Evolutionary conservation across 129 eudicot species (phyloP).

Genomic region (Logfia minima): DNA sequence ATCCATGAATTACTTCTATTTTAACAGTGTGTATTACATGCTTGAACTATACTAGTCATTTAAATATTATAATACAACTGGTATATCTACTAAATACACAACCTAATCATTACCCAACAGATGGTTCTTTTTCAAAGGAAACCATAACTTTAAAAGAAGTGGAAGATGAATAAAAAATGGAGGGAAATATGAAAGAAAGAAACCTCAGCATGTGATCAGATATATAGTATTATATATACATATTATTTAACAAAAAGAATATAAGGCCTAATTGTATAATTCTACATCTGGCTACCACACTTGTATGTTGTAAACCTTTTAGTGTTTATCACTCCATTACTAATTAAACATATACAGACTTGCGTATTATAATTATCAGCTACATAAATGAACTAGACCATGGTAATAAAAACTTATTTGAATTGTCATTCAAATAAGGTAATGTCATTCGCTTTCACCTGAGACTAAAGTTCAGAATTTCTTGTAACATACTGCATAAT

Average conservation of each 20-base stretch:
- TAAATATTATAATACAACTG: neutral
- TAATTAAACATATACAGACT: neutral
- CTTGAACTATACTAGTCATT: no score
- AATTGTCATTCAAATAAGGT: neutral
- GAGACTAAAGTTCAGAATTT: neutral
- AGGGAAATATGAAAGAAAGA: conserved; percentile 23
- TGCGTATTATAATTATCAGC: neutral
- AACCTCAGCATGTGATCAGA: conserved; percentile 35
- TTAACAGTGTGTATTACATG: no score
- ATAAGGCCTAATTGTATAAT: conserved; percentile 8
- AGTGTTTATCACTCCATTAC: conserved; percentile 32
- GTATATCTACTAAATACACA: neutral
- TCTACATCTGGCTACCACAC: conserved; percentile 27
- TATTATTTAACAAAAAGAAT: conserved; percentile 20
- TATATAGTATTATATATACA: neutral
- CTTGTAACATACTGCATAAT: conserved; percentile 11
- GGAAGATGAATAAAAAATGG: conserved; percentile 27
- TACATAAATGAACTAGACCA: neutral
- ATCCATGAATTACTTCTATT: no score
- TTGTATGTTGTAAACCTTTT: conserved; percentile 27
- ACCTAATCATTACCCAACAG: conserved; percentile 10
- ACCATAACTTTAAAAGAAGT: conserved; percentile 9
- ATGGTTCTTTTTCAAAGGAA: conserved; percentile 2
- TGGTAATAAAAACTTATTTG: neutral
- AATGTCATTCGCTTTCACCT: neutral